phyloP scores from a whole-genome alignment of 1,284 basidiomycete species.

The Fistulinella staudtii region DNA sequence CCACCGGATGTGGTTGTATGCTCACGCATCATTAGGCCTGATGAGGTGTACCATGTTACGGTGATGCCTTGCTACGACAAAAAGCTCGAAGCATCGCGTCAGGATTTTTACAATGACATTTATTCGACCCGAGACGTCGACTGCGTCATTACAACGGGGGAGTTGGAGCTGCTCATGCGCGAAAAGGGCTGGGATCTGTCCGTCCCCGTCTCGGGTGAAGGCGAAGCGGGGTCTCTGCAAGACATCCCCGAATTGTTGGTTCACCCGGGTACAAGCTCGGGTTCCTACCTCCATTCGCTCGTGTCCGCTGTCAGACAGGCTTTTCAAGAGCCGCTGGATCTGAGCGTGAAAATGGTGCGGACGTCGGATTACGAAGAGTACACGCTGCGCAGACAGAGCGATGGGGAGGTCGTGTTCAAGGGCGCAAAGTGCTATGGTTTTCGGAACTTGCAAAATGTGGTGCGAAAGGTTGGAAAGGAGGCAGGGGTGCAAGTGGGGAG shows the following conservation, averaged over 20 bases:
- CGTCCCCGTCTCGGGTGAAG: slow-evolving; percentile 48
- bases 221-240: slow-evolving; percentile 9
- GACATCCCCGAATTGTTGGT: slow-evolving; percentile 68
- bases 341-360: slow-evolving; percentile 52
- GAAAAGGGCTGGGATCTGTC: slow-evolving; percentile 82
- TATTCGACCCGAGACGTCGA: slow-evolving; percentile 90
- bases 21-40: slow-evolving; percentile 50
- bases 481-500: slow-evolving; percentile 69
- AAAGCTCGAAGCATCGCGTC: slow-evolving; percentile 94
- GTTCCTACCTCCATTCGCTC: slow-evolving; percentile 86
- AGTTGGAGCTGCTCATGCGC: slow-evolving; percentile 83
- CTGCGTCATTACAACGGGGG: slow-evolving; percentile 96
- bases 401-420: slow-evolving; percentile 73
- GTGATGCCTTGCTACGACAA: slow-evolving; percentile 99
- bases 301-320: slow-evolving; percentile 47
- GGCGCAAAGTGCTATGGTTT: slow-evolving; percentile 98
- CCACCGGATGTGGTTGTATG: slow-evolving; percentile 2
- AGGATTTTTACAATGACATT: slow-evolving; percentile 81
- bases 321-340: slow-evolving; percentile 44
- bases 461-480: slow-evolving; percentile 87
- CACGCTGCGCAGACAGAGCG: slow-evolving; percentile 50
- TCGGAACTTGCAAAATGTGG: slow-evolving; percentile 95
- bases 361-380: slow-evolving; percentile 61
- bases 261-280: slow-evolving; percentile 88
- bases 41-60: slow-evolving; percentile 90